A percentile compares a stretch with the other conserved stretches of the same genome.
Conservation (phyloP, 1,139 yeast genomes). For the Geotrichum klebahnii region DNA sequence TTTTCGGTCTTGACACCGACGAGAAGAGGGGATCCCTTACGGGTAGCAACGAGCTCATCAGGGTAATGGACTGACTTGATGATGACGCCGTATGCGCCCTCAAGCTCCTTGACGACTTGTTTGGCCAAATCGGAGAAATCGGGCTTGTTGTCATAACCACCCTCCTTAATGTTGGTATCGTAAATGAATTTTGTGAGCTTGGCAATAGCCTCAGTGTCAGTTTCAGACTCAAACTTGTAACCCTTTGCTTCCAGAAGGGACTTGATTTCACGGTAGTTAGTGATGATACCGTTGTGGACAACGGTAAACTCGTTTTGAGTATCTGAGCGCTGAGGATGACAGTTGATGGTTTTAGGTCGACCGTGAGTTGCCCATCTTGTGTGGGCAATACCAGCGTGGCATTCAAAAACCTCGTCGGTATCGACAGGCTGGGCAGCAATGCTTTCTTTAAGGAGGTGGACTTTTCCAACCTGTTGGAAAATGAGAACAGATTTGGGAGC, state of each 20-base stretch:
- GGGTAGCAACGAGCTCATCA: slow-evolving; percentile 92
- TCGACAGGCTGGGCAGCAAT: slow-evolving; percentile 54
- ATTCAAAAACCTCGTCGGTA: slow-evolving; percentile 53
- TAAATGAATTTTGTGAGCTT: slow-evolving; percentile 87
- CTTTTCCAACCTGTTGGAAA: slow-evolving; percentile 89
- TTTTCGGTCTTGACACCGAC: slow-evolving; percentile 96
- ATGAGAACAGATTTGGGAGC: slow-evolving; percentile 49
- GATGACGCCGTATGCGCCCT: slow-evolving; percentile 95
- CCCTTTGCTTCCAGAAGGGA: slow-evolving; percentile 79
- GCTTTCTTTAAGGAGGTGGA: slow-evolving; percentile 68
- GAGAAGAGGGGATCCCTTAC: slow-evolving; percentile 95
- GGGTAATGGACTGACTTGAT: slow-evolving; percentile 92
- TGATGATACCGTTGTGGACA: slow-evolving; percentile 97
- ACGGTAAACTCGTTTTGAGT: slow-evolving; percentile 75
- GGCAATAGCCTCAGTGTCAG: slow-evolving; percentile 98
- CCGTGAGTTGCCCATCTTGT: slow-evolving; percentile 99
- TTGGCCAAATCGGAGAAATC: slow-evolving; percentile 92
- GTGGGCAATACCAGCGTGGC: slow-evolving; percentile 96
- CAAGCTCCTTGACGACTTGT: slow-evolving; percentile 85
- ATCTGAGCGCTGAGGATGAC: slow-evolving; percentile 96
- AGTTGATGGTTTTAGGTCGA: slow-evolving; percentile 76
- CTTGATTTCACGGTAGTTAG: slow-evolving; percentile 87
- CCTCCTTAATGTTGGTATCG: slow-evolving; percentile 49
- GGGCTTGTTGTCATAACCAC: slow-evolving; percentile 46
- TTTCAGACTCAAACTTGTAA: slow-evolving; percentile 79